Conservation (phyloP, 495 filamentous ascomycete species). For the Hyaloscypha variabilis region DNA sequence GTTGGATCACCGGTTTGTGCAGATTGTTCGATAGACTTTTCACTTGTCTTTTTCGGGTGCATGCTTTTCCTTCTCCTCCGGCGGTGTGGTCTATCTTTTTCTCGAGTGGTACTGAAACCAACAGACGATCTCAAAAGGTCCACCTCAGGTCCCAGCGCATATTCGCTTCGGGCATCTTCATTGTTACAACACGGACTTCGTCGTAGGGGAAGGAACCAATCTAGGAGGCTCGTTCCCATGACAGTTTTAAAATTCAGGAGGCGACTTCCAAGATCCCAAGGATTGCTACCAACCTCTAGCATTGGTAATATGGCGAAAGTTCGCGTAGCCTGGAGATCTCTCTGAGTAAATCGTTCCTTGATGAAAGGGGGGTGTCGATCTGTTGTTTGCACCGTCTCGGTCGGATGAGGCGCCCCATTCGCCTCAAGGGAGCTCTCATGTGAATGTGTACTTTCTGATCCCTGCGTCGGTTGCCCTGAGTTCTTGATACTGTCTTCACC, state of each 20-base stretch:
- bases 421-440: neutral
- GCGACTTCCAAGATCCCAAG: conserved; percentile 67
- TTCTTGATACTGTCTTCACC: neutral
- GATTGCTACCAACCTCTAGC: conserved; percentile 68
- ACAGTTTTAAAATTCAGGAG: conserved; percentile 72
- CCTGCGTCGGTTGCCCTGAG: neutral
- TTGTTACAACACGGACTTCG: conserved; percentile 61
- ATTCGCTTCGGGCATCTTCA: conserved; percentile 51
- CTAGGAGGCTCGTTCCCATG: conserved; percentile 67
- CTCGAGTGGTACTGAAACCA: conserved; percentile 28
- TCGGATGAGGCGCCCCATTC: neutral
- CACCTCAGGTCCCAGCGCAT: conserved; percentile 46
- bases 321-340: conserved; percentile 52
- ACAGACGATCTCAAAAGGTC: conserved; percentile 40
- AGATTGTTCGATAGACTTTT: neutral
- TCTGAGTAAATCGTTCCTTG: conserved; percentile 11
- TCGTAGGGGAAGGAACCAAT: conserved; percentile 76
- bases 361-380: neutral
- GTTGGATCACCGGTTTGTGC: neutral
- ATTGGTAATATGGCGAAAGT: conserved; percentile 79
- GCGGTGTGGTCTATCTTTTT: neutral
- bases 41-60: neutral
- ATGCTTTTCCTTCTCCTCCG: neutral
- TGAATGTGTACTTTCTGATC: neutral
- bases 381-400: neutral